Percentiles rank a stretch among this genome's conserved stretches.
Conservation (phyloP, 495 filamentous ascomycete species). For the Delitschia confertaspora region DNA sequence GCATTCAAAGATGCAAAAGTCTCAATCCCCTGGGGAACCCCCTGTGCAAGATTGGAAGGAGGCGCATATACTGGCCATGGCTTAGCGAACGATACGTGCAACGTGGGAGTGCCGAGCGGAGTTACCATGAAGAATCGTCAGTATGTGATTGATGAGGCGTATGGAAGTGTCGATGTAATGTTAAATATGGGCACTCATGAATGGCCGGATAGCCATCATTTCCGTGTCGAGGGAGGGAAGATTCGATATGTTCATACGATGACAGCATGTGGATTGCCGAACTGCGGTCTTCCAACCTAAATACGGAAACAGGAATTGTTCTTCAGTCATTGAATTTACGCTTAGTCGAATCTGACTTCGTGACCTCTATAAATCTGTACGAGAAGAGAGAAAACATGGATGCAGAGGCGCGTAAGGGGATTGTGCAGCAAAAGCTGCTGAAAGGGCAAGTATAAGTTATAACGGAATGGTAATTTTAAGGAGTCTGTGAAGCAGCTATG, state of each 20-base stretch:
- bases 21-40: conserved; percentile 43
- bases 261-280: conserved; percentile 17
- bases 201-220: conserved; percentile 44
- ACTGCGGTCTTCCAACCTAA: conserved; percentile 13
- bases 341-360: too few species aligned
- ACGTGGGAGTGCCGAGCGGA: conserved; percentile 16
- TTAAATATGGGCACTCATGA: conserved; percentile 36
- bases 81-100: conserved; percentile 10
- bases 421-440: too few species aligned
- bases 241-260: conserved; percentile 42
- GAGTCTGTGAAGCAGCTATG: too few species aligned
- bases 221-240: conserved; percentile 43
- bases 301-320: too few species aligned
- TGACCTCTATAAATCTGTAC: too few species aligned
- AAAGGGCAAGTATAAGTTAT: too few species aligned
- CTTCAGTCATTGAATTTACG: too few species aligned
- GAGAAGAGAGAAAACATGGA: too few species aligned
- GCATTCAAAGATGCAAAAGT: conserved; percentile 40
- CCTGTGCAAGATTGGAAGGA: conserved; percentile 40
- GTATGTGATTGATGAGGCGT: conserved; percentile 22
- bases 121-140: conserved; percentile 13
- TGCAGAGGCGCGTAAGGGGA: too few species aligned
- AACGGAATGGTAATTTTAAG: too few species aligned
- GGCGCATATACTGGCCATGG: conserved; percentile 32
- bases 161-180: conserved; percentile 19